Base-by-base conservation (phyloP, 306 rosid genomes). In the Vicia villosa region DNA sequence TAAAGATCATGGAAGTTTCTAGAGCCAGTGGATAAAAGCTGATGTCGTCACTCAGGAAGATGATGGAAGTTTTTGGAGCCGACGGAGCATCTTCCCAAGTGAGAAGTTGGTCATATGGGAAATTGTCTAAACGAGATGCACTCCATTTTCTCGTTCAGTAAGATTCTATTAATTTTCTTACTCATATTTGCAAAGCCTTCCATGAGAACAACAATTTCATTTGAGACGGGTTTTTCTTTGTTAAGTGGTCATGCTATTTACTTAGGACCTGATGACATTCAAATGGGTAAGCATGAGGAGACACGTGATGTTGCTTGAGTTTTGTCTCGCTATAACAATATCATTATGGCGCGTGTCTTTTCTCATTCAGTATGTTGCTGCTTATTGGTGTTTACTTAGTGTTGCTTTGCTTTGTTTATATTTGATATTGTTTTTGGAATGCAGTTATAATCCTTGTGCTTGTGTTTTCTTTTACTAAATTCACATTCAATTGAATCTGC, bases 281-380 rank as follows among this genome's bases (percentile, higher is more conserved):
- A 91, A 76, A 94, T 94, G 95, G 99, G 97, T 5, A 91, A 91
- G 86, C 88, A 92, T 68, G 99, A 94, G 86, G 99, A 94, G 83
- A 91, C 97, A 70, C 82, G 95, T 42, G 99, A 94, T 63, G 73
- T 94, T 32, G 99, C 99, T 28, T 95, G 95, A 45, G 97, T 91
- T 81, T 76, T 91, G 80, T 88, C 78, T 77, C 36, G 95, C 71
- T 94, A 91, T 24, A 89, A 91, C 77, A 97, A 94, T 80, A 81
- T 91, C 45, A 77, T 94, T 26, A 94, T 91, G 99, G 99, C 96
- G 15, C 97, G 95, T 32, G 95, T 91, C 75, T 91, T 91, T 80
- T 88, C 91, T 68, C 99, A 94, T 84, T 89, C 85, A 96, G 98
- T 94, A 91, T 81, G 88, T 63, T 62, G 86, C 22, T 73, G 86